phyloP scores from a whole-genome alignment of 768 basidiomycete species.

The Mrakia gelida region DNA sequence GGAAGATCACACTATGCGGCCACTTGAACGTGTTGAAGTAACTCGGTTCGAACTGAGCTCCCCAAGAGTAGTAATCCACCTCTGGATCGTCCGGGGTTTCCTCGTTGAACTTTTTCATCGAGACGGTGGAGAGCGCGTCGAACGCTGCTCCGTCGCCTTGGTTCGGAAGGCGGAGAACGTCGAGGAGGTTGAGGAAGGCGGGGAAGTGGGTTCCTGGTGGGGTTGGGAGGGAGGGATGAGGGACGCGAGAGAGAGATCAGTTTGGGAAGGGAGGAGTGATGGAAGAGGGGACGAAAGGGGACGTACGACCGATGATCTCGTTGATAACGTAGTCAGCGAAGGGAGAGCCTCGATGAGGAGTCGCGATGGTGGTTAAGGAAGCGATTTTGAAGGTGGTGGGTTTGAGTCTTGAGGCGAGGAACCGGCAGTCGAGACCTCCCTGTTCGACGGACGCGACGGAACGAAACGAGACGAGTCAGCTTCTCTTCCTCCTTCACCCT shows the following conservation, averaged over 20 bases:
- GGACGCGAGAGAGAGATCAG: neutral
- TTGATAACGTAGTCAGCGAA: constrained; percentile 73
- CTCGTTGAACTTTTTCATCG: constrained; percentile 85
- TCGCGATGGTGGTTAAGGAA: constrained; percentile 91
- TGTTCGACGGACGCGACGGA: constrained; percentile 37
- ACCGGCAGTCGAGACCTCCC: constrained; percentile 93
- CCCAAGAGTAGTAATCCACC: constrained; percentile 92
- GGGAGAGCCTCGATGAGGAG: constrained; percentile 87
- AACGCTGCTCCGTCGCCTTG: constrained; percentile 95
- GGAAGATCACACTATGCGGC: constrained; percentile 73
- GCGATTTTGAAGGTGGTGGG: constrained; percentile 72
- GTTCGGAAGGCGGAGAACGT: constrained; percentile 74
- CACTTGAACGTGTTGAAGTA: constrained; percentile 88
- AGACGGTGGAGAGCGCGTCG: constrained; percentile 72
- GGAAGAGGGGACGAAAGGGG: neutral
- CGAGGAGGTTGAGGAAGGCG: constrained; percentile 51
- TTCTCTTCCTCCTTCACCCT: neutral
- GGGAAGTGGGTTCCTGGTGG: constrained; percentile 45
- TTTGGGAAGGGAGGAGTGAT: neutral
- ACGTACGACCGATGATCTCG: constrained; percentile 44
- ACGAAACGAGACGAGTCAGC: neutral
- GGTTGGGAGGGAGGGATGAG: neutral
- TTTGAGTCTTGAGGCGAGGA: constrained; percentile 78
- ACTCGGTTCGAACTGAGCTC: constrained; percentile 82
- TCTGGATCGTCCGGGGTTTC: constrained; percentile 70